Conservation (phyloP, 2,329 filamentous ascomycete genomes). For the Hypoxylon sp. region DNA sequence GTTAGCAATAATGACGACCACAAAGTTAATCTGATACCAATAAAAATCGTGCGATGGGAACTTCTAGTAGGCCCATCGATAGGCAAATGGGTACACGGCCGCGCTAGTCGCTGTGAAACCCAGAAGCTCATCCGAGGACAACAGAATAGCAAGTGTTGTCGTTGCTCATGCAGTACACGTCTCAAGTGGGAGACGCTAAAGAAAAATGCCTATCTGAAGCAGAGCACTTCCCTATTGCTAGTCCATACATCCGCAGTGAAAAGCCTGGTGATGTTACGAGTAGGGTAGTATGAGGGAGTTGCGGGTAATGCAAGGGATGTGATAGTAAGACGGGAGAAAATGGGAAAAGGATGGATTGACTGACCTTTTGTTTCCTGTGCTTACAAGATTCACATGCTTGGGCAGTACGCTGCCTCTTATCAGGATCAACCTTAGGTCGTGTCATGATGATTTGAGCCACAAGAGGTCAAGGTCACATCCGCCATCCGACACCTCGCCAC, state of each 20-base stretch:
- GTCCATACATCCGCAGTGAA: constrained; percentile 1
- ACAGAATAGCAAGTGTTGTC: constrained; percentile 16
- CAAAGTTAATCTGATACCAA: constrained; percentile 20
- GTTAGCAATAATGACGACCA: constrained; percentile 35
- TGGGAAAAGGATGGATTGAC: constrained; percentile 36
- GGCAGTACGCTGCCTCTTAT: constrained; percentile 69
- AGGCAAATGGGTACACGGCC: constrained; percentile 38
- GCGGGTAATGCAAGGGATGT: constrained; percentile 23
- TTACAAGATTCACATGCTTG: constrained; percentile 73
- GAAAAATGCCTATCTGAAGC: constrained; percentile 13
- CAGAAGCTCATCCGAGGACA: constrained; percentile 22
- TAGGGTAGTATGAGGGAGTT: constrained; percentile 21
- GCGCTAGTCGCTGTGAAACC: constrained; percentile 35
- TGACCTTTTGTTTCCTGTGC: constrained; percentile 72
- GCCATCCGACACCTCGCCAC: constrained; percentile 46
- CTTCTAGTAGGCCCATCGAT: too few relatives aligned
- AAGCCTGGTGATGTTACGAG: constrained; percentile 8
- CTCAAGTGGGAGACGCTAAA: constrained; percentile 10
- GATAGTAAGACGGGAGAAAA: constrained; percentile 11
- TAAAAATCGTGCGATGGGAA: constrained; percentile 25
- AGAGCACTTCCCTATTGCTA: constrained; percentile 15
- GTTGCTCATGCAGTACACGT: constrained; percentile 22
- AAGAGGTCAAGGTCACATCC: constrained; percentile 46
- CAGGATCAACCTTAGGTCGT: constrained; percentile 63
- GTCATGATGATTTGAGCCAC: constrained; percentile 51